These are phyloP conservation scores for Limtongozyma cylindracea DNA, from an alignment of 805 yeast species.

Conservation along the genomic window DNA sequence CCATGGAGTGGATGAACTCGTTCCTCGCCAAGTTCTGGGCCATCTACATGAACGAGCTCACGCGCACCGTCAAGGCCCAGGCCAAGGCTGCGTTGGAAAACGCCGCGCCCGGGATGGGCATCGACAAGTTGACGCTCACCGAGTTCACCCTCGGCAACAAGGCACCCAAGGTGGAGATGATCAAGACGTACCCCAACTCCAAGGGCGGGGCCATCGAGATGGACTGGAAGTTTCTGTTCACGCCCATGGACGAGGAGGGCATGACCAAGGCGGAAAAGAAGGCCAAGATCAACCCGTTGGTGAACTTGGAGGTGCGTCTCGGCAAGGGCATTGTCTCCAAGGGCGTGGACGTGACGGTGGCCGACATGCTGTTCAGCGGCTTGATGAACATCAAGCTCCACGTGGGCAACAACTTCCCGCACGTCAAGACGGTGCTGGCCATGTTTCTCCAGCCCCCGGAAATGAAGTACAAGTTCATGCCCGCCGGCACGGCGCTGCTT, in stretches of 20 bases:
- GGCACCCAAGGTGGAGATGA: constrained; percentile 49
- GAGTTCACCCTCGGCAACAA: constrained; percentile 65
- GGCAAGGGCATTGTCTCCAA: constrained; percentile 68
- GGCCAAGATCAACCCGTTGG: constrained; percentile 54
- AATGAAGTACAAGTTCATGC: constrained; percentile 60
- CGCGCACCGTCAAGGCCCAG: constrained; percentile 44
- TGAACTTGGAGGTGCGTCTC: constrained; percentile 54
- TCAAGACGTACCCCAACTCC: constrained; percentile 46
- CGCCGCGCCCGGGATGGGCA: constrained; percentile 65
- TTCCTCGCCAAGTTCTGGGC: constrained; percentile 70
- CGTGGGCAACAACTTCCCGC: constrained; percentile 48
- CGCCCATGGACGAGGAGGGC: constrained; percentile 64
- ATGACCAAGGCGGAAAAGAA: constrained; percentile 58
- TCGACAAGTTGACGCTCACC: constrained; percentile 45
- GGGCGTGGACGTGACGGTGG: constrained; percentile 53
- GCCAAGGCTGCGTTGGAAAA: constrained; percentile 47
- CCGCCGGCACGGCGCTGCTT: constrained; percentile 75
- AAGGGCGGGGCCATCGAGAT: constrained; percentile 48
- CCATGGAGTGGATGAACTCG: constrained; percentile 63
- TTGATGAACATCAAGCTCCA: constrained; percentile 35
- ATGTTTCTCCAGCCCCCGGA: constrained; percentile 57
- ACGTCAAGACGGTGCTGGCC: constrained; percentile 43
- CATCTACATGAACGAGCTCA: constrained; percentile 66
- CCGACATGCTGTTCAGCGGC: constrained; percentile 57
- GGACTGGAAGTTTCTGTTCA: constrained; percentile 67